Percentiles rank a stretch among this genome's conserved stretches.
Evolutionary conservation across 306 rosid species (phyloP).

Genomic region (Prunus mongolica): DNA sequence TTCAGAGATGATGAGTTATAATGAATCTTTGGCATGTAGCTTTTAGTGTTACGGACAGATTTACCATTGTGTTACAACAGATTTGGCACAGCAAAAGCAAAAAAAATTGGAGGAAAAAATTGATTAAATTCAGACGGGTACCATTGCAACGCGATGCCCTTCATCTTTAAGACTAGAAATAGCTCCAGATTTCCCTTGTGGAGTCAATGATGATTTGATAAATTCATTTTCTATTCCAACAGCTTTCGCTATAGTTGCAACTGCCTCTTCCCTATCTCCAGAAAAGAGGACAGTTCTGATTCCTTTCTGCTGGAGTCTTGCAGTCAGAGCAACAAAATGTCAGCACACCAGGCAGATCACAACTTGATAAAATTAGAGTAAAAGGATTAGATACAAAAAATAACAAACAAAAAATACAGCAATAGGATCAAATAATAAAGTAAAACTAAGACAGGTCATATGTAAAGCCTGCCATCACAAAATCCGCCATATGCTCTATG

Average conservation of each 20-base stretch:
- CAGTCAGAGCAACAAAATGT: conserved; percentile 33
- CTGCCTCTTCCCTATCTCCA: conserved; percentile 99
- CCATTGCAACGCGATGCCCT: conserved; percentile 95
- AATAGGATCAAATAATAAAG: too few relatives aligned
- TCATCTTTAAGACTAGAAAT: conserved; percentile 77
- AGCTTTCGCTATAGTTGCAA: conserved; percentile 77
- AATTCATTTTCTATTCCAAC: conserved; percentile 70
- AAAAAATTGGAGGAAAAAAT: background rate
- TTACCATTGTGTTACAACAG: conserved; percentile 1
- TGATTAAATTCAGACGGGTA: conserved; percentile 29
- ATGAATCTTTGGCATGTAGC: background rate
- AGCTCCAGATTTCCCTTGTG: conserved; percentile 68
- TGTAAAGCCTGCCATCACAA: too few relatives aligned
- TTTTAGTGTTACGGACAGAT: background rate
- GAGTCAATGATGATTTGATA: conserved; percentile 75
- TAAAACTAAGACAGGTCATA: too few relatives aligned
- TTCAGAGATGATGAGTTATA: conserved; percentile 7
- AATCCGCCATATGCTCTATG: too few relatives aligned
- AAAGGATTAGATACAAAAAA: conserved; percentile 9
- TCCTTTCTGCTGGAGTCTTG: conserved; percentile 89
- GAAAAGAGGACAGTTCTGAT: conserved; percentile 79
- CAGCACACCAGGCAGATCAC: conserved; percentile 30
- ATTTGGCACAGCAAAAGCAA: conserved; percentile 12
- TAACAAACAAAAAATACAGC: too few relatives aligned
- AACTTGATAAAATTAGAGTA: conserved; percentile 3